Percentiles rank a stretch among this genome's conserved stretches.
These are phyloP conservation scores for Ulmus americana DNA, from an alignment of 331 rosid species.

Conservation along the genomic window DNA sequence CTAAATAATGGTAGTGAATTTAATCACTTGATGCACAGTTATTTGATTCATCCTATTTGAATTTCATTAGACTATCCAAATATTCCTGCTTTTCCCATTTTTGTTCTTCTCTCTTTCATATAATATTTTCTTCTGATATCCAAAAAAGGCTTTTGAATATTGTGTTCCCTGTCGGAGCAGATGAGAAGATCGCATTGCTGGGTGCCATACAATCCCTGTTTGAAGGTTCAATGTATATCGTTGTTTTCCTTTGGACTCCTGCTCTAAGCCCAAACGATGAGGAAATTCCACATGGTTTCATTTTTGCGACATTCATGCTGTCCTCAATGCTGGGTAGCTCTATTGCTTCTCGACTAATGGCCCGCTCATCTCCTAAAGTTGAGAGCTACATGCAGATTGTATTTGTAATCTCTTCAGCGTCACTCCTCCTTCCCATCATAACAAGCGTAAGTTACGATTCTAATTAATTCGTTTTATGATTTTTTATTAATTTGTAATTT, in stretches of 20 bases:
- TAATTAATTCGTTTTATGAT: not conserved
- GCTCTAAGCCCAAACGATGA: slow-evolving; percentile 51
- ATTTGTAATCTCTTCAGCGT: slow-evolving; percentile 35
- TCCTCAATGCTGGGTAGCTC: slow-evolving; percentile 45
- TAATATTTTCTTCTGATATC: not conserved
- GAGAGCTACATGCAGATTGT: slow-evolving; percentile 51
- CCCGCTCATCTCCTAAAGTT: slow-evolving; percentile 35
- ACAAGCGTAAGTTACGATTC: slow-evolving; percentile 27
- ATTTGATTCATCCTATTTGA: too few relatives aligned
- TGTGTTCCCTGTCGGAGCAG: slow-evolving; percentile 23
- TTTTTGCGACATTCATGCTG: slow-evolving; percentile 42
- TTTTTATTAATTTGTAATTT: not conserved
- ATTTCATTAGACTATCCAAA: not conserved
- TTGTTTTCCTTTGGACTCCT: slow-evolving; percentile 56
- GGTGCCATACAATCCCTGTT: slow-evolving; percentile 52
- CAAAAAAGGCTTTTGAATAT: not conserved
- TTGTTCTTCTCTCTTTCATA: not conserved
- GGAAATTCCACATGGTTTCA: slow-evolving; percentile 53
- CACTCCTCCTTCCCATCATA: slow-evolving; percentile 40
- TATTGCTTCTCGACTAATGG: slow-evolving; percentile 42
- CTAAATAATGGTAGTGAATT: not conserved
- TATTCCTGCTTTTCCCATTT: not conserved
- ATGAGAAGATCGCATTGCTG: slow-evolving; percentile 45
- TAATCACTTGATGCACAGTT: too few relatives aligned
- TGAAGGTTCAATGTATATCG: slow-evolving; percentile 53